Conservation (phyloP, 768 basidiomycete species). For the Collybia nuda region DNA sequence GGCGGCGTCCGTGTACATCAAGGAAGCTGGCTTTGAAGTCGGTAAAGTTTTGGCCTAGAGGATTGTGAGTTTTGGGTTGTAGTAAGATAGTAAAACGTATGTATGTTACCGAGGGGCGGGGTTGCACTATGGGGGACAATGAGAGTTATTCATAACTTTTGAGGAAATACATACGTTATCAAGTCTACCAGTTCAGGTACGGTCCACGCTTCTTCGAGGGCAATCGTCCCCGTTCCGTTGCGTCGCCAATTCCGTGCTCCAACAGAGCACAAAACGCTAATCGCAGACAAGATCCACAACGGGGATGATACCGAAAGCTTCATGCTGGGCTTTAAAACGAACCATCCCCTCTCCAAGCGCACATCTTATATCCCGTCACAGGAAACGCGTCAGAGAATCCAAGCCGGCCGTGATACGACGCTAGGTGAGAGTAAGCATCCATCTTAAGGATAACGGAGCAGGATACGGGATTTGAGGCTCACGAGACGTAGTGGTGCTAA, state of each 20-base stretch:
- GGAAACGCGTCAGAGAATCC: too few species aligned
- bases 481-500: not conserved
- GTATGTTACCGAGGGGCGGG: slow-evolving; percentile 18
- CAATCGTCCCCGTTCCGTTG: slow-evolving; percentile 34
- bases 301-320: not conserved
- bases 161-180: slow-evolving; percentile 17
- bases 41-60: slow-evolving; percentile 29
- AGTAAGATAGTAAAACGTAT: not conserved
- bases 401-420: too few species aligned
- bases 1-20: slow-evolving; percentile 37
- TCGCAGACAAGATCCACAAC: not conserved
- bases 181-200: slow-evolving; percentile 28
- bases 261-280: not conserved
- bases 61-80: too few species aligned
- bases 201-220: slow-evolving; percentile 40
- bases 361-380: too few species aligned
- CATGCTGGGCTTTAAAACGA: not conserved
- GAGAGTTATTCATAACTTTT: not conserved
- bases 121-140: slow-evolving; percentile 2
- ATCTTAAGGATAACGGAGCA: not conserved
- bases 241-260: slow-evolving; percentile 25
- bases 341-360: too few species aligned
- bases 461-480: not conserved
- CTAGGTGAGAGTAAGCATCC: slow-evolving; percentile 1
- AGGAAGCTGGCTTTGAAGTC: slow-evolving; percentile 32